These are phyloP conservation scores for Dendrobium officinale DNA, from an alignment of 106 monocot genomes.

Conservation along the genomic window DNA sequence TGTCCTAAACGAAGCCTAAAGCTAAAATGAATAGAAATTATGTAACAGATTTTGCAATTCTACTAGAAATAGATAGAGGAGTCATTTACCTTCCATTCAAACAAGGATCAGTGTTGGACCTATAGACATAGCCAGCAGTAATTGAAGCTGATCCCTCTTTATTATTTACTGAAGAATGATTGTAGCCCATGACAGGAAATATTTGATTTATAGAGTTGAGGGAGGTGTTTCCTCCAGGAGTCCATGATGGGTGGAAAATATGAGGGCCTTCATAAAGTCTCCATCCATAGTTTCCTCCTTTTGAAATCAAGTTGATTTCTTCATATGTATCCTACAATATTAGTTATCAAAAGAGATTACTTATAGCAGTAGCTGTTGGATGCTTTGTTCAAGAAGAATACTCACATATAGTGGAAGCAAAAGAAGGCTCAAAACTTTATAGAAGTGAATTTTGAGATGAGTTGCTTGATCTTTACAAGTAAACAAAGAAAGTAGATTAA, in stretches of 20 bases:
- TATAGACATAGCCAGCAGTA: conserved; percentile 77
- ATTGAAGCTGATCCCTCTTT: conserved; percentile 64
- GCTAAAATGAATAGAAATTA: no score
- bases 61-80: background rate
- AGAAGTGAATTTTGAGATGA: background rate
- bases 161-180: conserved; percentile 47
- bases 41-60: background rate
- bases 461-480: background rate
- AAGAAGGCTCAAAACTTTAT: background rate
- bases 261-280: conserved; percentile 68
- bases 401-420: background rate
- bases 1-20: no score
- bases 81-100: conserved; percentile 69
- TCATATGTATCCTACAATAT: conserved; percentile 60
- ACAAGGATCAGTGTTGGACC: conserved; percentile 76
- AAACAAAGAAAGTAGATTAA: background rate
- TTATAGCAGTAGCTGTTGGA: background rate
- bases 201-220: conserved; percentile 44
- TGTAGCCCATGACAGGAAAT: conserved; percentile 78
- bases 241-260: conserved; percentile 23
- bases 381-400: background rate
- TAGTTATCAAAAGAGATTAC: background rate
- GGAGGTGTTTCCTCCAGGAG: conserved; percentile 48
- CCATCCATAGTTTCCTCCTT: conserved; percentile 99
- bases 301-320: conserved; percentile 84